A percentile compares a stretch with the other conserved stretches of the same genome.
These are phyloP conservation scores for Colletotrichum phormii DNA, from an alignment of 2,329 filamentous ascomycete genomes.

Conservation along the genomic window DNA sequence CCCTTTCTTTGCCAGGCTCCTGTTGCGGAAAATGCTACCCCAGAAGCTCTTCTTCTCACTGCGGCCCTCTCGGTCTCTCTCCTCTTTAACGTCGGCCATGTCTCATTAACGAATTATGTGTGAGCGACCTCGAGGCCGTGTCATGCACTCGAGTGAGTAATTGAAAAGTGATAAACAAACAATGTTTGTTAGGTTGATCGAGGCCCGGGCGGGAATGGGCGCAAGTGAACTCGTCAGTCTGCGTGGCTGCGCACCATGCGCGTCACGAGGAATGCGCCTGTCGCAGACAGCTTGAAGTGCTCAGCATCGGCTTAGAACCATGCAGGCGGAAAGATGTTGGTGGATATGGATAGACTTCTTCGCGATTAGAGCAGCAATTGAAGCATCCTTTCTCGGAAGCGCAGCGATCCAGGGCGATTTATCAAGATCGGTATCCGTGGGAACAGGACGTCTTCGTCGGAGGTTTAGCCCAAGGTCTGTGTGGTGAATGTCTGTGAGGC, in stretches of 20 bases:
- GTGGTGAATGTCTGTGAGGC: conserved; percentile 33
- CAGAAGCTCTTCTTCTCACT: conserved; percentile 59
- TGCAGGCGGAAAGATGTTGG: not conserved
- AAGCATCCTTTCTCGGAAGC: conserved; percentile 2
- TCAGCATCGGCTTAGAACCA: conserved; percentile 24
- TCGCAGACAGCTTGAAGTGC: conserved; percentile 27
- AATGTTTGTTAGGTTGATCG: conserved; percentile 3
- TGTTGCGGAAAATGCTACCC: conserved; percentile 61
- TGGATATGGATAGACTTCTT: not conserved
- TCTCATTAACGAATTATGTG: conserved; percentile 27
- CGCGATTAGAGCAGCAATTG: not conserved
- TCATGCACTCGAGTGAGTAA: not conserved
- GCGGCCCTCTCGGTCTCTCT: conserved; percentile 32
- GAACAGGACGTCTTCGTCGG: conserved; percentile 13
- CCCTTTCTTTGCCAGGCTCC: conserved; percentile 53
- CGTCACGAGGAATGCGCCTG: conserved; percentile 37
- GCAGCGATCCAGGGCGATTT: not conserved
- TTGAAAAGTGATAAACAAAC: conserved; percentile 3
- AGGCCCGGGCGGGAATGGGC: conserved; percentile 15
- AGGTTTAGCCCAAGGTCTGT: conserved; percentile 28
- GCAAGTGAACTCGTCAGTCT: conserved; percentile 33
- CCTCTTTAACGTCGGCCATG: conserved; percentile 48
- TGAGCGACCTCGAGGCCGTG: not conserved
- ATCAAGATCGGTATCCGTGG: not conserved
- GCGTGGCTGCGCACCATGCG: conserved; percentile 37